phyloP scores from a whole-genome alignment of 495 filamentous ascomycete genomes.

The Penicillium mononematosum region DNA sequence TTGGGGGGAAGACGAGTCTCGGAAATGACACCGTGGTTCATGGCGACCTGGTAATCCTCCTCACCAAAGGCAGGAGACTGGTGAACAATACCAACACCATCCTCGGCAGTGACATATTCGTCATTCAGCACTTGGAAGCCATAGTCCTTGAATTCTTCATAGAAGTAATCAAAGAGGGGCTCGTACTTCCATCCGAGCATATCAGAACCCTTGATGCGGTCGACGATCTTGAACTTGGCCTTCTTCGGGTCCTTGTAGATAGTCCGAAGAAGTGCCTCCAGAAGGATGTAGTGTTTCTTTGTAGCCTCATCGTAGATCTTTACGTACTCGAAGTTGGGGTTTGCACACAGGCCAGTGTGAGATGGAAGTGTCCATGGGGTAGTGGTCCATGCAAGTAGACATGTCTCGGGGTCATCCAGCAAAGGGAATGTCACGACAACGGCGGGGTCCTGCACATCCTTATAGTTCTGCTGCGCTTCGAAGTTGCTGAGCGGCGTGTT shows the following conservation, averaged over 20 bases:
- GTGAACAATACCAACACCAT: constrained; percentile 94
- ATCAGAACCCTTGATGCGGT: constrained; percentile 77
- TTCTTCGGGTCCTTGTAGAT: constrained; percentile 98
- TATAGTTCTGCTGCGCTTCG: constrained; percentile 91
- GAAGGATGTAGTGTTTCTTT: constrained; percentile 81
- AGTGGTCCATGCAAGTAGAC: constrained; percentile 86
- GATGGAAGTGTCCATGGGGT: constrained; percentile 96
- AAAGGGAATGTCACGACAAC: constrained; percentile 87
- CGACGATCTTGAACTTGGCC: constrained; percentile 86
- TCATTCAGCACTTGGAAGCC: constrained; percentile 86
- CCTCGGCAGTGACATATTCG: constrained; percentile 86
- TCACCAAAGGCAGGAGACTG: constrained; percentile 95
- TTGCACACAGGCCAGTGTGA: constrained; percentile 73
- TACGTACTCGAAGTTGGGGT: constrained; percentile 92
- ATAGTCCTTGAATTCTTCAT: constrained; percentile 84
- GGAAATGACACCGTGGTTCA: constrained; percentile 74
- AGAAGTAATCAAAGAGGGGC: constrained; percentile 91
- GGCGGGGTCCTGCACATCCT: constrained; percentile 91
- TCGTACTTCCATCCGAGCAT: constrained; percentile 93
- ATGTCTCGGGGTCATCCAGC: constrained; percentile 68
- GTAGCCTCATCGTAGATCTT: constrained; percentile 83
- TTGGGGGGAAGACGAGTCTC: constrained; percentile 80
- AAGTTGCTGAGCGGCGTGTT: constrained; percentile 91
- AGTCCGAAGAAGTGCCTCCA: constrained; percentile 79
- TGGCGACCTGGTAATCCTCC: constrained; percentile 88